Evolutionary conservation across 2,329 filamentous ascomycete genomes (phyloP), one percentile per base, ranked within the genome.

Genomic region (Elsinoe necatrix): DNA sequence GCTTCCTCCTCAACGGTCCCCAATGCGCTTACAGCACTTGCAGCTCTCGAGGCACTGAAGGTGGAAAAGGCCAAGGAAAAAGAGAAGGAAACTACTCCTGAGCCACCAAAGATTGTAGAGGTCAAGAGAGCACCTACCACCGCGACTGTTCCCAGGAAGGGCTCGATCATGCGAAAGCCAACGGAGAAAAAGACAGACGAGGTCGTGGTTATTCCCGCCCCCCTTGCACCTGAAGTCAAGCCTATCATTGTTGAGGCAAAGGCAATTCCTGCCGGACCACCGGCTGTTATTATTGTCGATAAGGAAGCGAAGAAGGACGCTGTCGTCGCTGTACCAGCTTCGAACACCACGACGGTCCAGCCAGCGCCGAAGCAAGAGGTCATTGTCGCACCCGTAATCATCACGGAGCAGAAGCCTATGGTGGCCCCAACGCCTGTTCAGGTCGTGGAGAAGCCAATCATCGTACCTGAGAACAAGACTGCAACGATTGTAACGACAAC

Each of bases 401-500:
- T 56, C 41, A 56, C 54, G 4, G 39, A 56, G 27, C 5, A 37
- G 29, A 56, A 56, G 20, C 25, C 27, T 4, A 18, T 23, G 8
- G 18, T 37, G 9, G 23, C 54, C 11, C 41, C 54, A 21, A 48
- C 54, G 2, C 29, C 39, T 11, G 42, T 56, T 16, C 39, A 23
- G 16, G 25, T 56, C n/a, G 54, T 56, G 2, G 29, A 56, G 16
- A 47, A 42, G 25, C 54, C 54, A 9, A 39, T 56, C 27, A 25
- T 56, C 11, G 20, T 56, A 5, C 37, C 54, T 18, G 54, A 56
- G 20, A 56, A 56, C 27, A 56, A 48, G 27, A 56, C 54, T n/a
- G 54, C 54, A 16, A 56, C 54, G 4, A 47, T 56, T 37, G 48
- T 56, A 25, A 56, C 54, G 11, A 56, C 54, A 12, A 56, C 18